phyloP scores from a whole-genome alignment of 345 rosid genomes.

The Populus simonii region DNA sequence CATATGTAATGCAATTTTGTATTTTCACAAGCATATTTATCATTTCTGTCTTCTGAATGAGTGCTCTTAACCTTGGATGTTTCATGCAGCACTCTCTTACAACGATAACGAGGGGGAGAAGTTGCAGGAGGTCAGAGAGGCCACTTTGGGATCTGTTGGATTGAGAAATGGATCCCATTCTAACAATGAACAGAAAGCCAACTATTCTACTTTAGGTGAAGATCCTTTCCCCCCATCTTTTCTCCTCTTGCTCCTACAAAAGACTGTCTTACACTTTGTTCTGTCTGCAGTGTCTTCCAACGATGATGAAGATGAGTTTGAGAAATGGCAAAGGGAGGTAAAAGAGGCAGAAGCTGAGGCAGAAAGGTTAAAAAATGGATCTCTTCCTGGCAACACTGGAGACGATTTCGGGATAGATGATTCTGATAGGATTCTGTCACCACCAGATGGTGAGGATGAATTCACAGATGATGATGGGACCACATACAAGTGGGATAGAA shows the following conservation, averaged over 20 bases:
- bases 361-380: constrained; percentile 46
- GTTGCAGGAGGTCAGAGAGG: constrained; percentile 6
- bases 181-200: constrained; percentile 21
- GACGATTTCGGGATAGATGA: constrained; percentile 34
- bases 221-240: neutral
- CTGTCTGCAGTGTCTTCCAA: constrained; percentile 42
- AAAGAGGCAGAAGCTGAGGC: constrained; percentile 66
- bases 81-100: constrained; percentile 18
- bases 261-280: constrained; percentile 26
- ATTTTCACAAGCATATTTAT: neutral
- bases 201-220: constrained; percentile 12
- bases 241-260: neutral
- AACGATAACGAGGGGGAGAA: constrained; percentile 8
- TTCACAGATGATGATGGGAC: constrained; percentile 96
- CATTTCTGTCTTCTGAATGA: neutral
- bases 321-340: constrained; percentile 86
- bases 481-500: constrained; percentile 73
- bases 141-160: constrained; percentile 15
- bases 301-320: constrained; percentile 65
- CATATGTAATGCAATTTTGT: neutral
- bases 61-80: constrained; percentile 9
- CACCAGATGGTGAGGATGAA: constrained; percentile 90
- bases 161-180: constrained; percentile 20
- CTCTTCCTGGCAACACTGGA: constrained; percentile 32
- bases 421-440: constrained; percentile 43